Base-by-base conservation (phyloP, 2,329 filamentous ascomycete species). In the Fusarium nurragi region DNA sequence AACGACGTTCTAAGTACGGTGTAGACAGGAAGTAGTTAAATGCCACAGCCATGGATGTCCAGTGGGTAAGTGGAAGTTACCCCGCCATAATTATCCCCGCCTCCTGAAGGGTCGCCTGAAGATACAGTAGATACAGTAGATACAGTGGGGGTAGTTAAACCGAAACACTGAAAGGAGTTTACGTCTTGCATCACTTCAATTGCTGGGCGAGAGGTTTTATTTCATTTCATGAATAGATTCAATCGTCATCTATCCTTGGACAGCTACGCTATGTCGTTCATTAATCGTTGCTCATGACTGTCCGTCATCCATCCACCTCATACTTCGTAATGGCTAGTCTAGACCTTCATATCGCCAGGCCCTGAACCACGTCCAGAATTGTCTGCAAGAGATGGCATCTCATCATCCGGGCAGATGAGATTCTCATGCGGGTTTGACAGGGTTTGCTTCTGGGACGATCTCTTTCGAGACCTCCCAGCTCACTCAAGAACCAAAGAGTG, bases 201-300 rank as follows among this genome's bases (percentile, higher is more conserved):
- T 37, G 14, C 16, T 5, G 23, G 14, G 6, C 23, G 7, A 44
- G 22, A 23, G 22, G 10, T 37, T 51, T 39, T 30, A 22, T 57
- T 43, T 51, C 41, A 22, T 66, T 67, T 69, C 70, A 75, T 76
- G 77, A 75, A 79, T 83, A 83, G 81, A 83, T 84, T 84, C 83
- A 81, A 83, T 69, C 71, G 81, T 79, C 81, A 55, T 83, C 83
- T 84, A 84, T 76, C 72, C 75, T 73, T 44, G 58, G 59, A 60
- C 69, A 71, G 64, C 26, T 60, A 62, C 56, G 64, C 43, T 60
- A 57, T 47, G 51, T 60, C 46, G 38, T 58, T 58, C 62, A 53
- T 71, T 47, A 60, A 48, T 64, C 65, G 38, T 68, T 49, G 45
- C 51, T 58, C 50, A 68, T 68, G 53, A 62, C 68, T 72, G 68